A percentile compares a stretch with the other conserved stretches of the same genome.
Conservation (phyloP, 352 stramenopile genomes). For the Globisporangium cylindrosporum region DNA sequence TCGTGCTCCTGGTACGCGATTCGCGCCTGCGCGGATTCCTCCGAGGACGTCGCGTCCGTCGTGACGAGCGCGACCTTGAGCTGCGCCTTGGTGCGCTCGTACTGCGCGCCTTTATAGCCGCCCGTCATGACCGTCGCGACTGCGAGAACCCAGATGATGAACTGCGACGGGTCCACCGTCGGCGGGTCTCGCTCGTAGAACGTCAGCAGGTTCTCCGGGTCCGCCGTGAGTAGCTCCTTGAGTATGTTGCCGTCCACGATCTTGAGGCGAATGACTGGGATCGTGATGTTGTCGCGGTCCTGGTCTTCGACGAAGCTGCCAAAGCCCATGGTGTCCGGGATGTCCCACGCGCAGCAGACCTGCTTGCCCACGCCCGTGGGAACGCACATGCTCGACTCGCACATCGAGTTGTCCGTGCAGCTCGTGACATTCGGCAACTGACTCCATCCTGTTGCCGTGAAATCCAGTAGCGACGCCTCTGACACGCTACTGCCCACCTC, state of each 20-base stretch:
- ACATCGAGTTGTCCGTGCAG: conserved; percentile 40
- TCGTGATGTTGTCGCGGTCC: conserved; percentile 41
- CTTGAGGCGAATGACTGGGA: conserved; percentile 69
- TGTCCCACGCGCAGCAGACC: conserved; percentile 80
- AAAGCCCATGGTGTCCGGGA: conserved; percentile 74
- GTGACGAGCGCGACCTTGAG: conserved; percentile 45
- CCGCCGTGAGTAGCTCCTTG: conserved; percentile 32
- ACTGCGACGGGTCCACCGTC: conserved; percentile 55
- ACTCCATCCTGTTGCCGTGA: conserved; percentile 27
- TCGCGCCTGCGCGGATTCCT: conserved; percentile 42
- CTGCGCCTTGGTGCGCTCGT: conserved; percentile 67
- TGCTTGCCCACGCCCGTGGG: conserved; percentile 47
- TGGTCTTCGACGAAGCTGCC: conserved; percentile 29
- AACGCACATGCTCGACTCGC: conserved; percentile 60
- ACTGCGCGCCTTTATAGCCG: conserved; percentile 64
- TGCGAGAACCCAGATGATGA: conserved; percentile 77
- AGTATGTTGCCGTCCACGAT: conserved; percentile 57
- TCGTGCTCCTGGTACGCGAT: conserved; percentile 59
- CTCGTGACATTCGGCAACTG: conserved; percentile 37
- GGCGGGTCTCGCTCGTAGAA: conserved; percentile 65
- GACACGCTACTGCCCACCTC: conserved; percentile 23
- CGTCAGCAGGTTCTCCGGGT: conserved; percentile 30
- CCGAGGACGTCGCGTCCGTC: conserved; percentile 49
- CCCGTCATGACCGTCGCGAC: conserved; percentile 67
- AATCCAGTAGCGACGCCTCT: conserved; percentile 27